Base-by-base conservation (phyloP, 169 alveolate genomes). In the Neospora caninum region DNA sequence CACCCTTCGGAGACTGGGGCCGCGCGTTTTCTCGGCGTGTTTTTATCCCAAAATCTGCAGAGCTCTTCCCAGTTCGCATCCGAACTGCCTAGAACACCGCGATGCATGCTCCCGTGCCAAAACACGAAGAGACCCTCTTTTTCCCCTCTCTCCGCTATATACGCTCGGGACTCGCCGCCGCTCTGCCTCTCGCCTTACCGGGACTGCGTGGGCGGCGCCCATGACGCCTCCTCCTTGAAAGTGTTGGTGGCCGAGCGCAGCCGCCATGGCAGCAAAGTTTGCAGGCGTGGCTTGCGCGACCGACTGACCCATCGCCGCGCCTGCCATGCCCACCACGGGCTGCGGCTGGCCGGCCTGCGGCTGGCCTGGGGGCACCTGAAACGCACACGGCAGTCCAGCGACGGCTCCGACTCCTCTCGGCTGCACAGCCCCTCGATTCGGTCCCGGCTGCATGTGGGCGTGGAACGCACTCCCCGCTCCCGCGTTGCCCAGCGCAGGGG, bases 121-220 rank as follows among this genome's bases (percentile, higher is more conserved):
- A 4, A 49, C 58, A 49, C 58, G 13, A 13, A 7, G 22, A 49
- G 13, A 4, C 4, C 58, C 58, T 4, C 58, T 49, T 49, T 49
- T 13, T 49, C n/a, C n/a, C n/a, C 22, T 49, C 58, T 7, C 58
- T 49, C 13, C 4, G 58, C 13, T 49, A 49, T 4, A 4, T 13
- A 49, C 58, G 58, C 22, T 4, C 13, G 58, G 22, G 13, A 13
- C 13, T 49, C 13, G 58, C 13, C 58, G 4, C 58, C 58, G 58
- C 58, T 49, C n/a, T n/a, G 4, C 58, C 58, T 4, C 58, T 49
- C 31, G 34, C 73, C 73, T 64, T 64, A 64, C 73, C 73, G 73
- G 73, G n/a, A 64, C 73, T 10, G 73, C 73, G n/a, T 64, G 73
- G 34, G 73, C 73, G 73, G 73, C 73, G 73, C 73, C 73, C 73